A percentile compares a stretch with the other conserved stretches of the same genome.
Conservation (phyloP, 2,329 filamentous ascomycete species). For the Fusarium anguioides region DNA sequence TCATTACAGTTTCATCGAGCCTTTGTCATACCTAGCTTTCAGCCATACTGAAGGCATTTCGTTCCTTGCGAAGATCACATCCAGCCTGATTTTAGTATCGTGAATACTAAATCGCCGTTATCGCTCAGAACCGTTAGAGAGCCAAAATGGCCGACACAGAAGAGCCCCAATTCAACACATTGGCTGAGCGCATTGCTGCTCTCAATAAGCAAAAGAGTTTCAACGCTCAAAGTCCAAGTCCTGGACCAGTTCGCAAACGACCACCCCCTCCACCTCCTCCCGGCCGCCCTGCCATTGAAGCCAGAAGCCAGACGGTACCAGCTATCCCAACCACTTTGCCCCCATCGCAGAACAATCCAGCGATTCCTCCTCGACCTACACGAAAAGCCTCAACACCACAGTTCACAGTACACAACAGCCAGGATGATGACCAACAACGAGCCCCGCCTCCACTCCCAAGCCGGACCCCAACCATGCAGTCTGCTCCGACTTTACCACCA, state of each 20-base stretch:
- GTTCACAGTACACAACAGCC: constrained; percentile 11
- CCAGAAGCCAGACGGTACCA: constrained; percentile 52
- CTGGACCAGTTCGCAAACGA: constrained; percentile 57
- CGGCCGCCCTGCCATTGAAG: constrained; percentile 53
- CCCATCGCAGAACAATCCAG: constrained; percentile 26
- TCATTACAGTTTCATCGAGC: background rate
- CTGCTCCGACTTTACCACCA: constrained; percentile 62
- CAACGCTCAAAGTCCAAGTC: constrained; percentile 50
- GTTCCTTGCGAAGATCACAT: constrained; percentile 1
- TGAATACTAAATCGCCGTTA: background rate
- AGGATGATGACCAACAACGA: constrained; percentile 29
- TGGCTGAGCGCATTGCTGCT: constrained; percentile 72
- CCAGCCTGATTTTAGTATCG: constrained; percentile 1
- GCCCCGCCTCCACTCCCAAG: constrained; percentile 53
- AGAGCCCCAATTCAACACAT: constrained; percentile 69
- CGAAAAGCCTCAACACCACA: constrained; percentile 25
- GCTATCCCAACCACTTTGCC: constrained; percentile 48
- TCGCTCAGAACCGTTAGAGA: background rate
- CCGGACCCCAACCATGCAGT: constrained; percentile 46
- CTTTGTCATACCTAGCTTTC: background rate
- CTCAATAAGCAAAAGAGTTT: constrained; percentile 72
- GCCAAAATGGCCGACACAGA: constrained; percentile 68
- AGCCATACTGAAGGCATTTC: background rate
- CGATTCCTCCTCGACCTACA: constrained; percentile 37
- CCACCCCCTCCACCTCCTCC: constrained; percentile 55